These are phyloP conservation scores for Aureobasidium namibiae DNA, from an alignment of 2,329 filamentous ascomycete genomes.

Conservation along the genomic window DNA sequence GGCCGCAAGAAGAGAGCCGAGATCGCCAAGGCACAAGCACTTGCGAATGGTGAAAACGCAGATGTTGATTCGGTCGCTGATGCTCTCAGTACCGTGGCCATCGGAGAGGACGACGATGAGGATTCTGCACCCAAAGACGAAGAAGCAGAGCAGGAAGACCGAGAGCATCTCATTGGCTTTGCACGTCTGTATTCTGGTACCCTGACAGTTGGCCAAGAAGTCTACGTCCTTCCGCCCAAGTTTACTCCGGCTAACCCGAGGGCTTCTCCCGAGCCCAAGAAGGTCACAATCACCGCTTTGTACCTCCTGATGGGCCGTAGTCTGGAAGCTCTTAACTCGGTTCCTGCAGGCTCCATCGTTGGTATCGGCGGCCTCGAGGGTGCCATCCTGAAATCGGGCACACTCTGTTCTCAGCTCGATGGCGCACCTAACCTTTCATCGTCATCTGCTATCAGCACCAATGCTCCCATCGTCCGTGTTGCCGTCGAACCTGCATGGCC, in stretches of 20 bases:
- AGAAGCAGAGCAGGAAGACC: conserved; percentile 55
- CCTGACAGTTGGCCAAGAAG: conserved; percentile 75
- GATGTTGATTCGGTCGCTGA: conserved; percentile 50
- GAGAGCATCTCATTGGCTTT: conserved; percentile 89
- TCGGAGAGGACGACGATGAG: conserved; percentile 41
- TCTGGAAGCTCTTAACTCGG: conserved; percentile 71
- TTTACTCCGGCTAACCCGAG: conserved; percentile 76
- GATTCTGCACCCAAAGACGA: conserved; percentile 18
- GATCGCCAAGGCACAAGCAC: conserved; percentile 68
- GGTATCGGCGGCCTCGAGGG: conserved; percentile 89
- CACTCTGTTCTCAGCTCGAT: conserved; percentile 77
- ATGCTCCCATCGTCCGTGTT: conserved; percentile 78
- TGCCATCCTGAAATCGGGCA: conserved; percentile 91
- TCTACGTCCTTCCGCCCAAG: conserved; percentile 89
- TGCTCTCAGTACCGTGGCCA: conserved; percentile 52
- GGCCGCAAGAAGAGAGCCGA: conserved; percentile 84
- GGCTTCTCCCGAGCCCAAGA: conserved; percentile 63
- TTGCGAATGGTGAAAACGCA: conserved; percentile 37
- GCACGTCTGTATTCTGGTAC: conserved; percentile 89
- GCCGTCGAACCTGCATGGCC: conserved; percentile 91
- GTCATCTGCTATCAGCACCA: conserved; percentile 65
- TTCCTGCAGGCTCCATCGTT: conserved; percentile 91
- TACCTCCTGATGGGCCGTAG: conserved; percentile 95
- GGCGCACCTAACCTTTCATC: conserved; percentile 88
- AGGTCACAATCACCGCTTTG: conserved; percentile 75